A percentile compares a stretch with the other conserved stretches of the same genome.
Evolutionary conservation across 345 rosid species (phyloP).

Genomic region (Eucalyptus marginata): DNA sequence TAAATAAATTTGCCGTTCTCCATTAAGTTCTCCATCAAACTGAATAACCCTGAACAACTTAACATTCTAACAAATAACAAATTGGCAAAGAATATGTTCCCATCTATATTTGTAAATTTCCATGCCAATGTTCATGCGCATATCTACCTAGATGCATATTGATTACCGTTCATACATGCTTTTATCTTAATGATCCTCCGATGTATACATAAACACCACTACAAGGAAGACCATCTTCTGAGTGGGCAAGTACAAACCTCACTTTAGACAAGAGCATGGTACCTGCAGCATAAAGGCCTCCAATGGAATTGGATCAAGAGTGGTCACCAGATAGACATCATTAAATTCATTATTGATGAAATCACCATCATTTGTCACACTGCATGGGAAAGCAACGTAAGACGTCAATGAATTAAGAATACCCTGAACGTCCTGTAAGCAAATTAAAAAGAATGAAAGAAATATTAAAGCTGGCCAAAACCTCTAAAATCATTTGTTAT

Average conservation of each 20-base stretch:
- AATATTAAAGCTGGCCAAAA: not conserved
- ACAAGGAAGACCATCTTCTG: not conserved
- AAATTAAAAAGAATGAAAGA: not conserved
- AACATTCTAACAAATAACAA: not conserved
- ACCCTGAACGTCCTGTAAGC: too few species aligned
- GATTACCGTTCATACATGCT: not conserved
- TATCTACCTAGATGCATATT: not conserved
- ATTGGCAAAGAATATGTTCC: not conserved
- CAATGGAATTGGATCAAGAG: conserved; percentile 71
- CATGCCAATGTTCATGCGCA: not conserved
- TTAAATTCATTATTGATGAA: conserved; percentile 81
- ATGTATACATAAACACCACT: not conserved
- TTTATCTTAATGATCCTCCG: not conserved
- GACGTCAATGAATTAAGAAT: not conserved
- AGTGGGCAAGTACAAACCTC: not conserved
- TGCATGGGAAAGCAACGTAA: conserved; percentile 11
- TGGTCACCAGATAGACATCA: conserved; percentile 84
- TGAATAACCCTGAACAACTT: not conserved
- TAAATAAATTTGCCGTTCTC: not conserved
- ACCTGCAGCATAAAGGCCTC: conserved; percentile 95
- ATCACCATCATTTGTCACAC: conserved; percentile 67
- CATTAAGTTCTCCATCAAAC: not conserved
- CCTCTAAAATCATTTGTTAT: not conserved
- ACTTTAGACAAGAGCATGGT: not conserved
- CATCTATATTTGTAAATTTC: not conserved